These are phyloP conservation scores for Beverwykella pulmonaria DNA, from an alignment of 495 filamentous ascomycete genomes.

Conservation along the genomic window DNA sequence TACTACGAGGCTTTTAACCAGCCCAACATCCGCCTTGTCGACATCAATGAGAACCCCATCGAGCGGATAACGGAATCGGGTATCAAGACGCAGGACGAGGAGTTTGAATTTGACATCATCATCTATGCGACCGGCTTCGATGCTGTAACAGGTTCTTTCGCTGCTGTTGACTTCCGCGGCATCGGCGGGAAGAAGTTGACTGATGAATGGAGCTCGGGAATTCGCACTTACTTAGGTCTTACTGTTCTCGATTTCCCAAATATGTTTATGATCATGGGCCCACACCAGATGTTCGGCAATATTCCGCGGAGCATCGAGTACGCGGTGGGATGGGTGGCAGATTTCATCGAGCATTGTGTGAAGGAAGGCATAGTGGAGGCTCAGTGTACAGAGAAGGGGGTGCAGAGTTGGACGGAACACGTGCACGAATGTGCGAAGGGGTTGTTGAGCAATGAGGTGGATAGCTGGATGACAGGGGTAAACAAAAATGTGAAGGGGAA, in stretches of 20 bases:
- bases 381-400: neutral
- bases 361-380: neutral
- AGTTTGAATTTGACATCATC: constrained; percentile 24
- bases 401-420: neutral
- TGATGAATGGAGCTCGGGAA: neutral
- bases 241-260: constrained; percentile 1
- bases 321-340: neutral
- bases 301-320: constrained; percentile 2
- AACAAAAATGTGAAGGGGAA: constrained; percentile 6
- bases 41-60: constrained; percentile 42
- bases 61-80: constrained; percentile 25
- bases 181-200: neutral
- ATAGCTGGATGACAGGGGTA: constrained; percentile 14
- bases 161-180: constrained; percentile 7
- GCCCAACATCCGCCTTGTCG: constrained; percentile 45
- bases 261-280: constrained; percentile 10
- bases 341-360: neutral
- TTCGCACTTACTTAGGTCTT: constrained; percentile 3
- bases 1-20: constrained; percentile 49
- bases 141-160: constrained; percentile 39
- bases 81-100: constrained; percentile 25
- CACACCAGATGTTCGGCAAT: constrained; percentile 10
- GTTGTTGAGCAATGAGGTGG: constrained; percentile 1
- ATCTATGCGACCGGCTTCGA: constrained; percentile 47
- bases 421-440: neutral